Percentiles rank a stretch among this genome's conserved stretches.
These are phyloP conservation scores for Apiospora koreana DNA, from an alignment of 2,329 filamentous ascomycete species.

Conservation along the genomic window DNA sequence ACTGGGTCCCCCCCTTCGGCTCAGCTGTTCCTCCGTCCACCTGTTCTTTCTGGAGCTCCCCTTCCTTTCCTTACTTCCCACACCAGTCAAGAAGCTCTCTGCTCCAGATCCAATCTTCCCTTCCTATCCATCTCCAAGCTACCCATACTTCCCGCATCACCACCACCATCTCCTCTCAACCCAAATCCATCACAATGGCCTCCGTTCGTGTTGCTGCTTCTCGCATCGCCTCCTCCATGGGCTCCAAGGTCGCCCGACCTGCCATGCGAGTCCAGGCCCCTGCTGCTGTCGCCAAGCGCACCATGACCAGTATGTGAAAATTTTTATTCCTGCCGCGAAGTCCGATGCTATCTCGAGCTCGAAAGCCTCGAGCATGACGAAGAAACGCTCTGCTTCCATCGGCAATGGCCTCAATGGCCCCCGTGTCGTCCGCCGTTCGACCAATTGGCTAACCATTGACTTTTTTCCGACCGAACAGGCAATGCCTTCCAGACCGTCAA, in stretches of 20 bases:
- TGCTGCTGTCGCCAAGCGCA: slow-evolving; percentile 69
- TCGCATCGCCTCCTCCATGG: slow-evolving; percentile 76
- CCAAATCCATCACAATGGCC: slow-evolving; percentile 67
- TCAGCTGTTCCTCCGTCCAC: slow-evolving; percentile 13
- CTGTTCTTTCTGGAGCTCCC: slow-evolving; percentile 27
- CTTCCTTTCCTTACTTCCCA: slow-evolving; percentile 30
- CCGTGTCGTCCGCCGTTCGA: background rate
- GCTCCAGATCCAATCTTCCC: slow-evolving; percentile 25
- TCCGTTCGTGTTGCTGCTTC: slow-evolving; percentile 75
- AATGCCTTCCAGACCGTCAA: slow-evolving; percentile 70
- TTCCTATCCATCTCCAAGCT: slow-evolving; percentile 25
- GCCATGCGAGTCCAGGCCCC: slow-evolving; percentile 65
- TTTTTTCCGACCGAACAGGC: slow-evolving; percentile 39
- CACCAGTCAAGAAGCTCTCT: slow-evolving; percentile 30
- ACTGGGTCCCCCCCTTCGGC: slow-evolving; percentile 12
- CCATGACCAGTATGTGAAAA: slow-evolving; percentile 67
- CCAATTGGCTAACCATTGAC: slow-evolving; percentile 15
- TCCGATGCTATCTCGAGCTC: background rate
- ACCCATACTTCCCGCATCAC: slow-evolving; percentile 34
- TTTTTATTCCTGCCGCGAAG: slow-evolving; percentile 12
- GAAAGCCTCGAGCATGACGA: background rate
- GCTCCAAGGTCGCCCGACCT: slow-evolving; percentile 77
- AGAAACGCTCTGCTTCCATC: background rate
- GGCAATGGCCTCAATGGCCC: background rate
- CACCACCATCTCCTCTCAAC: slow-evolving; percentile 41